phyloP scores from a whole-genome alignment of 2,329 filamentous ascomycete species.

The Leptographium lundbergii region DNA sequence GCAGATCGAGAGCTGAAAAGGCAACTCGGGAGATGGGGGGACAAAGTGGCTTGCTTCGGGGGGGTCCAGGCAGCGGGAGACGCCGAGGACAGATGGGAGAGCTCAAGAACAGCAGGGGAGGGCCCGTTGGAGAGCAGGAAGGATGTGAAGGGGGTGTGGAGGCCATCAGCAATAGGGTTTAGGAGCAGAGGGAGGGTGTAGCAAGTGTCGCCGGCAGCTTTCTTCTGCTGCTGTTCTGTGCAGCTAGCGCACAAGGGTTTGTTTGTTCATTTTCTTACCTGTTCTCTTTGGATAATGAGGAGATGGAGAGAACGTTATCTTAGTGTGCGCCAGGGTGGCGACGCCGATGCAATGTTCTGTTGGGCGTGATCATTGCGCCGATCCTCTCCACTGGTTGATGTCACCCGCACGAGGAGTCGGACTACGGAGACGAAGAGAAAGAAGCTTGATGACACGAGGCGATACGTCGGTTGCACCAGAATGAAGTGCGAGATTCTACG shows the following conservation, averaged over 20 bases:
- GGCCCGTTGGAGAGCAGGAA: not conserved
- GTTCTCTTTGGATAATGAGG: not conserved
- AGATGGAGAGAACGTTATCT: not conserved
- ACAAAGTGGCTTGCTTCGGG: not conserved
- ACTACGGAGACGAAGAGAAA: not conserved
- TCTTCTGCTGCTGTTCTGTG: not conserved
- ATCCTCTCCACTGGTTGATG: not conserved
- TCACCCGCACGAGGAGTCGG: not conserved
- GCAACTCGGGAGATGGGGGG: not conserved
- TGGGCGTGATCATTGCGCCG: not conserved
- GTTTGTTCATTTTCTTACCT: not conserved
- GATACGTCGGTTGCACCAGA: not conserved
- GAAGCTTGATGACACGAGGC: not conserved
- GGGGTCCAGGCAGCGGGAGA: conserved; percentile 8
- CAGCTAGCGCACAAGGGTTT: not conserved
- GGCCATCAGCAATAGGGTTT: not conserved
- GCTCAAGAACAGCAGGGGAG: not conserved
- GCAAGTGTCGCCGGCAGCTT: not conserved
- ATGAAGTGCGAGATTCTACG: not conserved
- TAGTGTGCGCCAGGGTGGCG: not conserved
- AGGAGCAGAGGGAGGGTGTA: not conserved
- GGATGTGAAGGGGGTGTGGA: not conserved
- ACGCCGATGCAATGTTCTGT: not conserved
- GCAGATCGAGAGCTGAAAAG: not conserved
- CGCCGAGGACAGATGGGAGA: conserved; percentile 10